phyloP scores from a whole-genome alignment of 1,284 basidiomycete species.

The Rhodotorula sp. region DNA sequence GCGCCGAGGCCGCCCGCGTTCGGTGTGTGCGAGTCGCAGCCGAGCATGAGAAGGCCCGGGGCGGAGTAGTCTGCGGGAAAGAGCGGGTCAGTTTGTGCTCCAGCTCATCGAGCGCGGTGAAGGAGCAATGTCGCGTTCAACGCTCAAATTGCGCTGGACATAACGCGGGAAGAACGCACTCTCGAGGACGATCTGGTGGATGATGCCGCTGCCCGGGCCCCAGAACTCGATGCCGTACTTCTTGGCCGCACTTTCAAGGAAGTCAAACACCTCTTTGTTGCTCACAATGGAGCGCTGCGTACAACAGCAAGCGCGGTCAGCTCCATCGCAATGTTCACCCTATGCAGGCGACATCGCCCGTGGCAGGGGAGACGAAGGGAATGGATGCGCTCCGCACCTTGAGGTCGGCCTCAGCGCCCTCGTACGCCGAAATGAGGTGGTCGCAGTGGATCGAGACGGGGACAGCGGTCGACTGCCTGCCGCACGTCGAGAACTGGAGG shows the following conservation, averaged over 20 bases:
- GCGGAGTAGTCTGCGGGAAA: slow-evolving; percentile 45
- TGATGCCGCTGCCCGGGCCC: slow-evolving; percentile 84
- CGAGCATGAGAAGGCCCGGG: slow-evolving; percentile 61
- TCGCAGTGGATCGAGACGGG: slow-evolving; percentile 92
- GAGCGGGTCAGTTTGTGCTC: background rate
- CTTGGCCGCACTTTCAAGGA: slow-evolving; percentile 87
- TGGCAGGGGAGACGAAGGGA: background rate
- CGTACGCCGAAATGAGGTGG: slow-evolving; percentile 70
- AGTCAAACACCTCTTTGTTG: slow-evolving; percentile 98
- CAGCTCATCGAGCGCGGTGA: background rate
- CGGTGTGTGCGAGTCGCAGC: slow-evolving; percentile 92
- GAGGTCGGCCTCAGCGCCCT: slow-evolving; percentile 79
- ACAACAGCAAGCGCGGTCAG: background rate
- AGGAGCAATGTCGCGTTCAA: too few relatives aligned
- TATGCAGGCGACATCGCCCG: background rate
- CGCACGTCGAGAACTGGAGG: slow-evolving; percentile 98
- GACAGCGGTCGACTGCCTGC: slow-evolving; percentile 80
- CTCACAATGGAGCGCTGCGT: slow-evolving; percentile 75
- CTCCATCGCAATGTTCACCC: too few relatives aligned
- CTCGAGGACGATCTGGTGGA: slow-evolving; percentile 98
- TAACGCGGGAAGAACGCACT: slow-evolving; percentile 53
- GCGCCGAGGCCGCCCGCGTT: slow-evolving; percentile 98
- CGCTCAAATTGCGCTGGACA: too few relatives aligned
- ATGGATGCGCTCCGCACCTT: slow-evolving; percentile 58
- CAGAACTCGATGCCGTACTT: slow-evolving; percentile 85